phyloP scores from a whole-genome alignment of 2,329 filamentous ascomycete genomes.

The Zymoseptoria passerinii region DNA sequence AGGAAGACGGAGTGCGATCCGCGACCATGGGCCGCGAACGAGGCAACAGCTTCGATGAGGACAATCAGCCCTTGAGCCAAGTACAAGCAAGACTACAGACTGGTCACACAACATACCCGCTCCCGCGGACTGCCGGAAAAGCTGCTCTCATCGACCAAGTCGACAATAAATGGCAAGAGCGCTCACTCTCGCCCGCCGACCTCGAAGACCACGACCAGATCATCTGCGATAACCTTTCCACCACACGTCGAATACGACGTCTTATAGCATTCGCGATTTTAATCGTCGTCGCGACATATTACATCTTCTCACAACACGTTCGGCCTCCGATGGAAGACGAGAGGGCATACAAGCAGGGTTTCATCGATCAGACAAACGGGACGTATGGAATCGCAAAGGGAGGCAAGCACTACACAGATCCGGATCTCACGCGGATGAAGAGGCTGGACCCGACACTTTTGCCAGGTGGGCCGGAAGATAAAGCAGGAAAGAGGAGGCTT shows the following conservation, averaged over 20 bases:
- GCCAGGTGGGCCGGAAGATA: constrained; percentile 27
- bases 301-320: constrained; percentile 32
- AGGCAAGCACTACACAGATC: constrained; percentile 14
- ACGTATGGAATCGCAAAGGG: constrained; percentile 25
- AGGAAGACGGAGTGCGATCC: neutral
- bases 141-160: constrained; percentile 22
- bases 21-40: neutral
- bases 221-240: constrained; percentile 8
- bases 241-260: constrained; percentile 21
- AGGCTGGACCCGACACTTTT: constrained; percentile 37
- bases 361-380: constrained; percentile 22
- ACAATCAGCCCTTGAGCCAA: neutral
- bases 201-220: constrained; percentile 12
- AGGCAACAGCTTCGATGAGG: neutral
- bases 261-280: constrained; percentile 28
- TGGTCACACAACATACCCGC: neutral
- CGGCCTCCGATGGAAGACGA: constrained; percentile 31
- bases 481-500: constrained; percentile 48
- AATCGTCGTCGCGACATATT: constrained; percentile 25
- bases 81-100: neutral
- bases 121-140: neutral
- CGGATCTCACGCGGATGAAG: constrained; percentile 43
- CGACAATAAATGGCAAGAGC: constrained; percentile 21
- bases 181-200: constrained; percentile 1
- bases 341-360: constrained; percentile 28